Percentiles rank a stretch among this genome's conserved stretches.
These are phyloP conservation scores for Cutaneotrichosporon sp. DNA, from an alignment of 1,284 basidiomycete genomes.

Conservation along the genomic window DNA sequence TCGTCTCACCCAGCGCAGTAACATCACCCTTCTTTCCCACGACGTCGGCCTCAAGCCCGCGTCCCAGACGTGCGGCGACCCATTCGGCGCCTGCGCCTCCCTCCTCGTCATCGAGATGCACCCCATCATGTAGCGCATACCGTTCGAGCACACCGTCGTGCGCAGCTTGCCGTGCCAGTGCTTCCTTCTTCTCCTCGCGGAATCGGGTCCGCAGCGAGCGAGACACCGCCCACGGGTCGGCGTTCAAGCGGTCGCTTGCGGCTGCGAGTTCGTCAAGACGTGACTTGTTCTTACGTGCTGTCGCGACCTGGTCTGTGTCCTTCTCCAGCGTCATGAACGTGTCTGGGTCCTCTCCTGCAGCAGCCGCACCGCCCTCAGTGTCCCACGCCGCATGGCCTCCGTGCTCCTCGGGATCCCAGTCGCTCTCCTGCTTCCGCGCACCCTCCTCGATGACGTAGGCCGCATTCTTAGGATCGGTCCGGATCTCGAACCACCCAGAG, in stretches of 20 bases:
- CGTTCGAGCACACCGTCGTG: constrained; percentile 62
- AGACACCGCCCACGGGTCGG: constrained; percentile 82
- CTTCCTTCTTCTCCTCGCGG: constrained; percentile 77
- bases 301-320: constrained; percentile 71
- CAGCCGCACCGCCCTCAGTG: constrained; percentile 61
- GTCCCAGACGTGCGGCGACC: constrained; percentile 30
- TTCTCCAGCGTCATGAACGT: constrained; percentile 87
- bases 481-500: constrained; percentile 89
- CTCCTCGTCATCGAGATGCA: constrained; percentile 40
- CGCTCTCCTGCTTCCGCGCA: constrained; percentile 84
- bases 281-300: constrained; percentile 66
- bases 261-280: constrained; percentile 75
- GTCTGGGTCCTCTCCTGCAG: constrained; percentile 54
- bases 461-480: constrained; percentile 96
- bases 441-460: constrained; percentile 89
- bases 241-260: constrained; percentile 68
- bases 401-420: constrained; percentile 94
- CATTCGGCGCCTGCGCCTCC: constrained; percentile 29
- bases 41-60: constrained; percentile 1
- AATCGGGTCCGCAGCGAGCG: constrained; percentile 72
- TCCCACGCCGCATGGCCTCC: constrained; percentile 81
- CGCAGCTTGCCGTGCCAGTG: constrained; percentile 61
- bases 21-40: background rate
- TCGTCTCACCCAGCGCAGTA: constrained; percentile 10
- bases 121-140: constrained; percentile 67